These are phyloP conservation scores for Pythium volutum DNA, from an alignment of 352 stramenopile genomes.

Conservation along the genomic window DNA sequence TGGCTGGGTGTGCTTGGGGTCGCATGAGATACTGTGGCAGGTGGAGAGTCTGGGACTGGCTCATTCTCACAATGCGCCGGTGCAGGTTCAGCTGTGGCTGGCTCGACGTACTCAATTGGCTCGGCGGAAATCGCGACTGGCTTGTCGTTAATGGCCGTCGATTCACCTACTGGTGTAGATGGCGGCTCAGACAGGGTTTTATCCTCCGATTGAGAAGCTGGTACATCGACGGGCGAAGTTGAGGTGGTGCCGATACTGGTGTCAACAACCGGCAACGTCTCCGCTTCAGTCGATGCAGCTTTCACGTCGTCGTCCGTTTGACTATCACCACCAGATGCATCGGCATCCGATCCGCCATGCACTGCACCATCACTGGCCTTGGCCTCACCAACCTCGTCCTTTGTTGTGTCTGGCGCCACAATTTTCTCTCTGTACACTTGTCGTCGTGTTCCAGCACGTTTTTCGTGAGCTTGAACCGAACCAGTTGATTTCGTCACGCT, in stretches of 20 bases:
- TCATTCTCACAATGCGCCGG: background rate
- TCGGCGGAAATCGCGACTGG: background rate
- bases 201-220: background rate
- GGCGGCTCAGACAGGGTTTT: background rate
- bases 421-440: slow-evolving; percentile 69
- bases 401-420: slow-evolving; percentile 15
- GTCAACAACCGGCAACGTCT: background rate
- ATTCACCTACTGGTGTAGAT: background rate
- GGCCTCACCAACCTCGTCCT: slow-evolving; percentile 16
- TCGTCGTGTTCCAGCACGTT: slow-evolving; percentile 27
- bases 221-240: background rate
- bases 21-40: background rate
- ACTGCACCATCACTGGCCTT: background rate
- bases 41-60: background rate
- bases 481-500: slow-evolving; percentile 5
- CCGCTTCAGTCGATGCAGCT: background rate
- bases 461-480: slow-evolving; percentile 4
- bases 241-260: background rate
- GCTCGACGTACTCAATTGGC: background rate
- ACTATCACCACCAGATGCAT: slow-evolving; percentile 16
- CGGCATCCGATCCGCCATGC: slow-evolving; percentile 10
- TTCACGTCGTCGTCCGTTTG: slow-evolving; percentile 2
- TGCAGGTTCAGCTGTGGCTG: background rate
- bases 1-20: background rate
- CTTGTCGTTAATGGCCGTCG: background rate